phyloP scores from a whole-genome alignment of 495 filamentous ascomycete genomes.

The Filosporella fistucella region DNA sequence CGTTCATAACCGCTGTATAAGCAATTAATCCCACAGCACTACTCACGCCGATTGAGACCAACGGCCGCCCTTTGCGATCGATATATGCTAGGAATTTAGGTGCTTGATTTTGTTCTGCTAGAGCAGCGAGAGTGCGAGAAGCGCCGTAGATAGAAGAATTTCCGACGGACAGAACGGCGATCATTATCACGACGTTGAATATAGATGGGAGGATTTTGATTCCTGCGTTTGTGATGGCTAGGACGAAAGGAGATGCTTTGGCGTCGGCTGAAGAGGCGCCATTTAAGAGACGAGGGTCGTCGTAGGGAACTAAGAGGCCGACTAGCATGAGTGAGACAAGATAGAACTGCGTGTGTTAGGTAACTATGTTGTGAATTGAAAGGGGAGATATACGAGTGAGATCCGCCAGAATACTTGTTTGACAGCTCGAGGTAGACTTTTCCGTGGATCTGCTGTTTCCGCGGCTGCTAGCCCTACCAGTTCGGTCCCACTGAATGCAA shows the following conservation, averaged over 20 bases:
- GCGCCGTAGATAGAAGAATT: constrained; percentile 86
- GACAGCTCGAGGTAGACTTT: constrained; percentile 78
- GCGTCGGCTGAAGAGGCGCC: constrained; percentile 54
- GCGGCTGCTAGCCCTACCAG: constrained; percentile 86
- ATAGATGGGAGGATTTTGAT: constrained; percentile 72
- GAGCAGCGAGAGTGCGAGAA: constrained; percentile 78
- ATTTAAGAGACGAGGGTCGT: constrained; percentile 51
- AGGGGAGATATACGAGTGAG: constrained; percentile 80
- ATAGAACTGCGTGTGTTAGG: no score
- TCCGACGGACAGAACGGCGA: constrained; percentile 81
- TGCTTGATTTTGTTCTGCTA: constrained; percentile 82
- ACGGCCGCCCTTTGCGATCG: constrained; percentile 1
- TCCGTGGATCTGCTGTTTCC: constrained; percentile 82
- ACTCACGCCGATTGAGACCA: constrained; percentile 36
- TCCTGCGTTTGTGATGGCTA: constrained; percentile 78
- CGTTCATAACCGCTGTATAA: constrained; percentile 68
- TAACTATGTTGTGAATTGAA: no score
- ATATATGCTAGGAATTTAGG: constrained; percentile 66
- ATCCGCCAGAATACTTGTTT: constrained; percentile 98
- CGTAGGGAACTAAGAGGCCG: constrained; percentile 48
- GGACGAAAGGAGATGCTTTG: constrained; percentile 82
- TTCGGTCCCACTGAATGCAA: constrained; percentile 90
- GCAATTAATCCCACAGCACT: constrained; percentile 70
- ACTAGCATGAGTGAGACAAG: constrained; percentile 64
- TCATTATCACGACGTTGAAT: constrained; percentile 88